Conservation (phyloP, 352 stramenopile genomes). For the Pythium biforme region DNA sequence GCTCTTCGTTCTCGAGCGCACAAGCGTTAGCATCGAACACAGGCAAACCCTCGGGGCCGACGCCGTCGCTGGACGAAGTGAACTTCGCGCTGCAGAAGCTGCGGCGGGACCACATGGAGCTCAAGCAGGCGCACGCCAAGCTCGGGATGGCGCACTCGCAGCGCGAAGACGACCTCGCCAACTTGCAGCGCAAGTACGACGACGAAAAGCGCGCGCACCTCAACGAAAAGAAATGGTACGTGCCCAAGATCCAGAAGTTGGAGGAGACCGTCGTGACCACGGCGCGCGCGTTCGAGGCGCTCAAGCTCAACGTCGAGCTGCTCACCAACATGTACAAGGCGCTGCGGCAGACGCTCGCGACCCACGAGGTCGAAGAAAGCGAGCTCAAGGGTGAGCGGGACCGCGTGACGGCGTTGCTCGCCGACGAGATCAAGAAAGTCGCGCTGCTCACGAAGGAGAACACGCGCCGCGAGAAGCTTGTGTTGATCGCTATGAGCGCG, state of each 20-base stretch:
- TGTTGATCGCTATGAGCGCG: conserved; percentile 75
- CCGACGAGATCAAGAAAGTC: conserved; percentile 78
- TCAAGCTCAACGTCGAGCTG: conserved; percentile 81
- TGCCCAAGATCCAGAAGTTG: conserved; percentile 76
- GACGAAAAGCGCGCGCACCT: conserved; percentile 62
- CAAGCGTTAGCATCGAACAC: background rate
- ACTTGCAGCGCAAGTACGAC: conserved; percentile 69
- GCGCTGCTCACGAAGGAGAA: conserved; percentile 67
- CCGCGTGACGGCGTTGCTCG: conserved; percentile 43
- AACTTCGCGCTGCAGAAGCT: conserved; percentile 76
- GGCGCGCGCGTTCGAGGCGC: conserved; percentile 61
- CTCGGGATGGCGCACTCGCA: conserved; percentile 67
- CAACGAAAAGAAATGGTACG: conserved; percentile 64
- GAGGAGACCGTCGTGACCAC: conserved; percentile 63
- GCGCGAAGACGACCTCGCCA: conserved; percentile 62
- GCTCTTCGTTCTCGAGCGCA: background rate
- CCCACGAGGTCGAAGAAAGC: conserved; percentile 57
- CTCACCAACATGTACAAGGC: conserved; percentile 88
- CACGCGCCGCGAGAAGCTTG: conserved; percentile 68
- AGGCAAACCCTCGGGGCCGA: background rate
- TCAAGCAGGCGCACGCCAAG: conserved; percentile 62
- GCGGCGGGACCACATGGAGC: conserved; percentile 57
- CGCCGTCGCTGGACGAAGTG: conserved; percentile 46
- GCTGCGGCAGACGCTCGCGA: conserved; percentile 44
- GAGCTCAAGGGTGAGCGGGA: conserved; percentile 64